Conservation (phyloP, 2,329 filamentous ascomycete genomes). For the Peltaster fructicola region DNA sequence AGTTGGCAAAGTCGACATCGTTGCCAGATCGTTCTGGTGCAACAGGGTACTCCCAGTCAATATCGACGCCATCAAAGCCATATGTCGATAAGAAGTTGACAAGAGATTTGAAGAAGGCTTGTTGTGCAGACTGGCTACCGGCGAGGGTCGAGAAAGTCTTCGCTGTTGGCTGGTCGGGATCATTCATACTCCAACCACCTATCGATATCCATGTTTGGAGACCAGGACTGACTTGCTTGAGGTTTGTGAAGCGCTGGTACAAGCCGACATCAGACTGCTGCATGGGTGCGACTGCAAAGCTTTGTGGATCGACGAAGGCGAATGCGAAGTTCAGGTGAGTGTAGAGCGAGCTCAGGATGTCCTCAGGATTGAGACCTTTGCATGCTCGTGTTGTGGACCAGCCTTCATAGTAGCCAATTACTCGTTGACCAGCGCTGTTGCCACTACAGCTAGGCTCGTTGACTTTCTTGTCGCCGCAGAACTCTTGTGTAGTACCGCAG, state of each 20-base stretch:
- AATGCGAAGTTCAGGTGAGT: slow-evolving; percentile 23
- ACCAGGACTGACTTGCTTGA: slow-evolving; percentile 17
- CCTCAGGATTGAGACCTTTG: too few species aligned
- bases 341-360: background rate
- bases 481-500: slow-evolving; percentile 6
- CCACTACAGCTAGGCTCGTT: slow-evolving; percentile 1
- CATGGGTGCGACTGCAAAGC: slow-evolving; percentile 13
- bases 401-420: too few species aligned
- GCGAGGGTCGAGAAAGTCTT: slow-evolving; percentile 20
- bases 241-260: slow-evolving; percentile 6
- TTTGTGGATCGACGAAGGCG: slow-evolving; percentile 22
- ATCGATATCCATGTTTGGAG: slow-evolving; percentile 21
- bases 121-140: slow-evolving; percentile 5
- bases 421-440: background rate
- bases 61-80: slow-evolving; percentile 8
- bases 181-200: slow-evolving; percentile 27
- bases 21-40: slow-evolving; percentile 22
- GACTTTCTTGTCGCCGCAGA: slow-evolving; percentile 6
- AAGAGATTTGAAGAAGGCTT: slow-evolving; percentile 2
- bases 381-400: too few species aligned
- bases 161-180: slow-evolving; percentile 9
- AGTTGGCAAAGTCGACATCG: slow-evolving; percentile 21
- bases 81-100: slow-evolving; percentile 6
- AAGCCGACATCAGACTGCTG: too few species aligned
- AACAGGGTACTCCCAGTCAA: slow-evolving; percentile 10